Percentiles rank a stretch among this genome's conserved stretches.
These are phyloP conservation scores for Zhuliangozyma blackwelliae DNA, from an alignment of 1,139 yeast genomes.

Conservation along the genomic window DNA sequence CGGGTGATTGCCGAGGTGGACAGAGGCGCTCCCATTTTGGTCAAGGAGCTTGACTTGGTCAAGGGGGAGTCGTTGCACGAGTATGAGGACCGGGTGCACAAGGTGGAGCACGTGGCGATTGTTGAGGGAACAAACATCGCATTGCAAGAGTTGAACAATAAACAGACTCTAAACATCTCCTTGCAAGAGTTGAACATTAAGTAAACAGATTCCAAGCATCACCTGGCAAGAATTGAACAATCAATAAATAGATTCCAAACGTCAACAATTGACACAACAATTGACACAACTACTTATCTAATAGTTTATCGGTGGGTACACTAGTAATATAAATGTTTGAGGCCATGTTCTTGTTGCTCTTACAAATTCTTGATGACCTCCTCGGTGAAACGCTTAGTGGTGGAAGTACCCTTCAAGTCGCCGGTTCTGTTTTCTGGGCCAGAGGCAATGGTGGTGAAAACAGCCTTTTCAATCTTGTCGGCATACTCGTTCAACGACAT, in stretches of 20 bases:
- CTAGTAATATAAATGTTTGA: too few relatives aligned
- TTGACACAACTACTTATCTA: too few relatives aligned
- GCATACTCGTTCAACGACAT: conserved; percentile 85
- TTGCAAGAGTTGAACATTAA: conserved; percentile 35
- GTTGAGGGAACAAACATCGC: conserved; percentile 82
- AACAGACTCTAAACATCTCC: conserved; percentile 47
- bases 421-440: conserved; percentile 92
- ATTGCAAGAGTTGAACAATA: conserved; percentile 31
- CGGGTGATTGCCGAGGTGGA: conserved; percentile 93
- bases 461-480: conserved; percentile 81
- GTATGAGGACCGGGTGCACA: conserved; percentile 83
- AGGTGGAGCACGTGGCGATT: conserved; percentile 80
- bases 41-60: conserved; percentile 66
- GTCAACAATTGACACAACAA: too few relatives aligned
- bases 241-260: too few relatives aligned
- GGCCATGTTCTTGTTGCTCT: too few relatives aligned
- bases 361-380: conserved; percentile 49
- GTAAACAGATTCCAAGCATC: conserved; percentile 22
- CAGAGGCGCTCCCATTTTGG: conserved; percentile 83
- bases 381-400: conserved; percentile 85
- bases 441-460: conserved; percentile 87
- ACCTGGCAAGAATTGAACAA: conserved; percentile 53
- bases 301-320: too few relatives aligned
- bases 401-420: conserved; percentile 90
- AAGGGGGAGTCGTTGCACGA: conserved; percentile 73